phyloP scores from a whole-genome alignment of 495 filamentous ascomycete species.

The Lasiosphaeria miniovina region DNA sequence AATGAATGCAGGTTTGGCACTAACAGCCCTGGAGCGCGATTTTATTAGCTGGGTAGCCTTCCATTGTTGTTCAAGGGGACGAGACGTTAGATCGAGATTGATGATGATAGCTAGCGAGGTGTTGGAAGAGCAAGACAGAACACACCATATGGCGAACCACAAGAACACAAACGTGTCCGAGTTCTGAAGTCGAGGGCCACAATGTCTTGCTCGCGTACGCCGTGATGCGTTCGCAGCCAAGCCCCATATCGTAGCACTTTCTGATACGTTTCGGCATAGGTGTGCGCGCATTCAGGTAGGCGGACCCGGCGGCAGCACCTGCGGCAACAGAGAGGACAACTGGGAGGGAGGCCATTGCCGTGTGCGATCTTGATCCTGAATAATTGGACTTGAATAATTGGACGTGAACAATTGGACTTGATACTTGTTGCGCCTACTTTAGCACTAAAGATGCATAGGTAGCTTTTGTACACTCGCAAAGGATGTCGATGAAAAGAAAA shows the following conservation, averaged over 20 bases:
- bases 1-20: slow-evolving; percentile 49
- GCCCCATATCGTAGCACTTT: slow-evolving; percentile 70
- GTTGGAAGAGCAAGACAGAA: slow-evolving; percentile 22
- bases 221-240: slow-evolving; percentile 68
- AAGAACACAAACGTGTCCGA: slow-evolving; percentile 53
- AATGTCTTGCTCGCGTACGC: slow-evolving; percentile 68
- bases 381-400: no score
- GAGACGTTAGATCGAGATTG: slow-evolving; percentile 52
- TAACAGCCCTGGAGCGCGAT: slow-evolving; percentile 30
- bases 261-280: slow-evolving; percentile 73
- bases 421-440: no score
- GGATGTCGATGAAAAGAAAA: no score
- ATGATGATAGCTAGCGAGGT: slow-evolving; percentile 41
- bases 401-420: no score
- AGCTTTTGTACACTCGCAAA: no score
- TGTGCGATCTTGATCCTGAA: no score
- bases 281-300: slow-evolving; percentile 85
- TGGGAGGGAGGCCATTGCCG: slow-evolving; percentile 1
- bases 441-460: no score
- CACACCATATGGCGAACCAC: slow-evolving; percentile 43
- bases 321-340: slow-evolving; percentile 33
- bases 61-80: not conserved
- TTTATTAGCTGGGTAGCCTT: no score
- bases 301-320: slow-evolving; percentile 61
- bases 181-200: slow-evolving; percentile 86